phyloP scores from a whole-genome alignment of 192 early-diverging fungal genomes.

The Jimgerdemannia lactiflua region DNA sequence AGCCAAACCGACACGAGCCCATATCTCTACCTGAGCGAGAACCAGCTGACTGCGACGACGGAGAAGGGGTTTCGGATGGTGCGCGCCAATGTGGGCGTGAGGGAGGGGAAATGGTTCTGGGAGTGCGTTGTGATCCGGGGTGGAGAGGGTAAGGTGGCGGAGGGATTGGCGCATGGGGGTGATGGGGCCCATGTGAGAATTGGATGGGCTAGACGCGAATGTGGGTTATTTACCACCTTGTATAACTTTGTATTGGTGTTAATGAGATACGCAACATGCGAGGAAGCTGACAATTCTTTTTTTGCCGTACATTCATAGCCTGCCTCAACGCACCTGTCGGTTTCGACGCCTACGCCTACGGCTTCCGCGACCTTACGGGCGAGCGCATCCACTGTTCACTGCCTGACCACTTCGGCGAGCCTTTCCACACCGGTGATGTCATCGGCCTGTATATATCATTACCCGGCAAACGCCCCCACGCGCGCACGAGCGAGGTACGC shows the following conservation, averaged over 20 bases:
- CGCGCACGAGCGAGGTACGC: constrained; percentile 39
- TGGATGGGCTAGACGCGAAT: constrained; percentile 63
- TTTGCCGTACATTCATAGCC: constrained; percentile 23
- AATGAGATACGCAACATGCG: too few relatives aligned
- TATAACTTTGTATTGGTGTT: too few relatives aligned
- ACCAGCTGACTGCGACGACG: constrained; percentile 56
- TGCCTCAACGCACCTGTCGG: constrained; percentile 62
- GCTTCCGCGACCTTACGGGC: constrained; percentile 58
- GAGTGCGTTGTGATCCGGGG: constrained; percentile 52
- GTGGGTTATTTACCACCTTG: constrained; percentile 15
- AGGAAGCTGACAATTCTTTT: too few relatives aligned
- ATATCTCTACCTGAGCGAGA: constrained; percentile 50
- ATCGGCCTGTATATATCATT: constrained; percentile 60
- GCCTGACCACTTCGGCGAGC: constrained; percentile 45
- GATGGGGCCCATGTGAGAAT: constrained; percentile 62
- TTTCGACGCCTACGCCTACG: constrained; percentile 65
- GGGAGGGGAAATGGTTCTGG: constrained; percentile 61
- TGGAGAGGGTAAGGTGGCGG: constrained; percentile 34
- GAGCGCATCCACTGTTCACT: constrained; percentile 56
- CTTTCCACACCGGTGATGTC: constrained; percentile 60
- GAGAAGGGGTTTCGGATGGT: constrained; percentile 64
- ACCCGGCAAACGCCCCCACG: constrained; percentile 32
- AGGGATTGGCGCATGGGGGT: constrained; percentile 10
- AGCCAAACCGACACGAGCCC: constrained; percentile 58
- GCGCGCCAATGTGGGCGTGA: constrained; percentile 56